phyloP scores from a whole-genome alignment of 2,329 filamentous ascomycete species.

The Arthrobotrys sphaeroides region DNA sequence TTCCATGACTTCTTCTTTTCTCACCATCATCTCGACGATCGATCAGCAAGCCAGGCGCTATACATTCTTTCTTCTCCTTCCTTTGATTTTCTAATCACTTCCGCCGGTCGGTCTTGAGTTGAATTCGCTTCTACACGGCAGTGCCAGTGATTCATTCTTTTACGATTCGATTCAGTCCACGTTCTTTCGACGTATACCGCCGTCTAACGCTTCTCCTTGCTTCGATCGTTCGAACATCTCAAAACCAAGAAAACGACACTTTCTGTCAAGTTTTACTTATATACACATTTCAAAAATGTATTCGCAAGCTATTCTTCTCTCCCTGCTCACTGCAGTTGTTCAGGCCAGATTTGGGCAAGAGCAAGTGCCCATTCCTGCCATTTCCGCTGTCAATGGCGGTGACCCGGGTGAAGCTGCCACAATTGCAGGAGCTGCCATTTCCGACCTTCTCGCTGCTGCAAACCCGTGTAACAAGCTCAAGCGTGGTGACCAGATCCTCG shows the following conservation, averaged over 20 bases:
- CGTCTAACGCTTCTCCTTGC: slow-evolving; percentile 41
- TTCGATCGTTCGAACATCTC: slow-evolving; percentile 40
- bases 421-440: slow-evolving; percentile 71
- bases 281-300: slow-evolving; percentile 62
- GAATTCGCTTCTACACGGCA: slow-evolving; percentile 51
- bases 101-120: slow-evolving; percentile 52
- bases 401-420: slow-evolving; percentile 71
- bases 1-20: slow-evolving; percentile 19
- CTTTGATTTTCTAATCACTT: slow-evolving; percentile 36
- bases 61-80: slow-evolving; percentile 46
- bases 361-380: slow-evolving; percentile 68
- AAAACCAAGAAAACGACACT: slow-evolving; percentile 23
- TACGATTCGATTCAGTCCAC: slow-evolving; percentile 47
- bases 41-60: slow-evolving; percentile 53
- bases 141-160: slow-evolving; percentile 48
- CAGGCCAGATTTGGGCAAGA: slow-evolving; percentile 73
- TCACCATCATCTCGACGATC: slow-evolving; percentile 53
- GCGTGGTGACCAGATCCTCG: slow-evolving; percentile 72
- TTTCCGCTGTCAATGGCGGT: slow-evolving; percentile 68
- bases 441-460: slow-evolving; percentile 71
- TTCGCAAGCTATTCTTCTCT: slow-evolving; percentile 61
- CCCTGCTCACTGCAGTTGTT: slow-evolving; percentile 63
- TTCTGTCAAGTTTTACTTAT: slow-evolving; percentile 22
- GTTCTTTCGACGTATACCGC: slow-evolving; percentile 48
- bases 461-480: slow-evolving; percentile 74